Base-by-base conservation (phyloP, 2,329 filamentous ascomycete genomes). In the Emmonsia crescens region DNA sequence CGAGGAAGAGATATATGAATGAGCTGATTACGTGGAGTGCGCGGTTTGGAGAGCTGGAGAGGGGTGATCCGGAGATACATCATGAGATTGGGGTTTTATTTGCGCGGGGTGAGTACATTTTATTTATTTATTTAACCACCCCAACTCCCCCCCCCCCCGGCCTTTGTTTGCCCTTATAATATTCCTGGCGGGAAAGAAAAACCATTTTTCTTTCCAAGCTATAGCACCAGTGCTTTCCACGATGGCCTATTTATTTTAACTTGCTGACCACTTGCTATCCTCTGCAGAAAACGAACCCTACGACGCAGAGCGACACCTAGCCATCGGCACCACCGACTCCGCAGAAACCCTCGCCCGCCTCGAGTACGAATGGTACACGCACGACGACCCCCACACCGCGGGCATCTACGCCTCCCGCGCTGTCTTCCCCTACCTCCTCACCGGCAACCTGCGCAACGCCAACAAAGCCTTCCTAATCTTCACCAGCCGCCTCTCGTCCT, bases 291-390 rank as follows among this genome's bases (percentile, higher is more conserved):
- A 92, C 74, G 91, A 96, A 64, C 84, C 88, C 31, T 96, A 96
- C 79, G 92, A 96, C 63, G 94, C 95, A 16, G 95, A 99, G 76
- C 84, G 86, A 68, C 94, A 99, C 75, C 82, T 99, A 61, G 76
- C 92, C 57, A 82, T 96, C 46, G 95, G 94, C 64, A 97, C 91
- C 10, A 89, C 88, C 68, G 91, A 96, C 74, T 96, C 91, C 0
- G 83, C 92, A 44, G 86, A 91, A 67, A 82, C 89, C 12, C 83
- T 99, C 60, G 86, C 87, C 57, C 85, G 85, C 68, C 83, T 97
- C 76, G 91, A 97, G 75, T 97, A 96, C 74, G 82, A 86, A 58
- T 99, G 94, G 94, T 99, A 97, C 80, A 86, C 83, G 64, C 85
- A 91, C 70, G 90, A 95, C 75, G 89, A 93, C 59, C 85, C 90